These are phyloP conservation scores for Fraxinus angustifolia DNA, from an alignment of 305 asterid species.

Conservation along the genomic window DNA sequence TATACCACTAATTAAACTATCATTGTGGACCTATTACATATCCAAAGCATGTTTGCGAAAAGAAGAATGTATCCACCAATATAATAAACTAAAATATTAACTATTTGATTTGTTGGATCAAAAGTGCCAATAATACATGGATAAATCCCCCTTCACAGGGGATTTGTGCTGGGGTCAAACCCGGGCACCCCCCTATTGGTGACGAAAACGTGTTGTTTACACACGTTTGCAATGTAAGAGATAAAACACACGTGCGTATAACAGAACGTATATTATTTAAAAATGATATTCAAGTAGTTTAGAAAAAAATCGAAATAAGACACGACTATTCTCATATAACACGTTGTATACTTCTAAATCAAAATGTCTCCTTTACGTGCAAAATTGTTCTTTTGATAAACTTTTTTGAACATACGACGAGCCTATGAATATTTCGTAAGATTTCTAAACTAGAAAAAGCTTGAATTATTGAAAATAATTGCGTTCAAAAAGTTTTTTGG, in stretches of 20 bases:
- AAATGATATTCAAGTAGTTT: not conserved
- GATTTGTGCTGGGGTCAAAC: too few species aligned
- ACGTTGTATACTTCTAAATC: not conserved
- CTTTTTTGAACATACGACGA: not conserved
- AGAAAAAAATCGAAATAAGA: not conserved
- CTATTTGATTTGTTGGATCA: not conserved
- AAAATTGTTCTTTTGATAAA: not conserved
- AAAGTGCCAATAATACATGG: not conserved
- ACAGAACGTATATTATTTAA: too few species aligned
- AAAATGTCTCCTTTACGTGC: not conserved
- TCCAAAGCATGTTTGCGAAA: not conserved
- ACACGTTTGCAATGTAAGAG: not conserved
- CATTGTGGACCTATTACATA: not conserved
- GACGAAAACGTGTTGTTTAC: not conserved
- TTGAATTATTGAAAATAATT: slow-evolving; percentile 14
- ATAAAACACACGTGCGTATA: not conserved
- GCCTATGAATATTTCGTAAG: not conserved
- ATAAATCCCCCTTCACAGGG: too few species aligned
- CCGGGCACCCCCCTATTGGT: too few species aligned
- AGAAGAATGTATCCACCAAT: not conserved
- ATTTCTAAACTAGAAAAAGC: not conserved
- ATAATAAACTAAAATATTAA: not conserved
- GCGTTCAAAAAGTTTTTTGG: slow-evolving; percentile 17
- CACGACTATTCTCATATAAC: not conserved
- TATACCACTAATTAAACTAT: not conserved